phyloP scores from a whole-genome alignment of 2,329 filamentous ascomycete species.

The Didymella pomorum region DNA sequence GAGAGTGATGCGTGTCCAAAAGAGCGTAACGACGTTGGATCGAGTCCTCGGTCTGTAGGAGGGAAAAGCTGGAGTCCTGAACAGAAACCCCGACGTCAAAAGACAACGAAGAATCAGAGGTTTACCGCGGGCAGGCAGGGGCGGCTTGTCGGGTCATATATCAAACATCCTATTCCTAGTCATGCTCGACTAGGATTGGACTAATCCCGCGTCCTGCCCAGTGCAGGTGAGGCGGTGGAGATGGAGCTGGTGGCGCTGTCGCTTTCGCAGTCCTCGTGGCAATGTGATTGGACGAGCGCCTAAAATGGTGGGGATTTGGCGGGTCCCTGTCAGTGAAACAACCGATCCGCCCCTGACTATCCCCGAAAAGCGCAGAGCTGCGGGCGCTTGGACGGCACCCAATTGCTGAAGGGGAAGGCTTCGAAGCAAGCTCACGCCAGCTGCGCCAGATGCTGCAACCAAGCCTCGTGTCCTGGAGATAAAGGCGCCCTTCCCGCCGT shows the following conservation, averaged over 20 bases:
- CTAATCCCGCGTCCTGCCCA: slow-evolving; percentile 15
- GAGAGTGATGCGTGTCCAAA: slow-evolving; percentile 33
- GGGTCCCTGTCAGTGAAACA: slow-evolving; percentile 35
- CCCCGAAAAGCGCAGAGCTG: slow-evolving; percentile 21
- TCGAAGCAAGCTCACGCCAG: slow-evolving; percentile 20
- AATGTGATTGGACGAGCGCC: slow-evolving; percentile 30
- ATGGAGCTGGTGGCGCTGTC: slow-evolving; percentile 26
- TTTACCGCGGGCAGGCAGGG: slow-evolving; percentile 36
- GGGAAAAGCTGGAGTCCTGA: slow-evolving; percentile 27
- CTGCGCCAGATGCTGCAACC: slow-evolving; percentile 11
- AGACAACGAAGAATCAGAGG: slow-evolving; percentile 42
- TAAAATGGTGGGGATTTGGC: slow-evolving; percentile 25
- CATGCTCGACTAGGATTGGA: slow-evolving; percentile 31
- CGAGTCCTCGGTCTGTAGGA: slow-evolving; percentile 39
- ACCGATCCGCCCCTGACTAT: slow-evolving; percentile 40
- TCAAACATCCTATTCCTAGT: slow-evolving; percentile 32
- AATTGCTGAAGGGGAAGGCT: slow-evolving; percentile 18
- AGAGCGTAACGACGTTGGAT: slow-evolving; percentile 48
- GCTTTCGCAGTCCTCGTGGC: slow-evolving; percentile 20
- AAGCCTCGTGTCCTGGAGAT: slow-evolving; percentile 11
- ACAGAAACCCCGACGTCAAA: slow-evolving; percentile 40
- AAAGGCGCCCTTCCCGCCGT: slow-evolving; percentile 12
- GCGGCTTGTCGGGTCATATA: slow-evolving; percentile 45
- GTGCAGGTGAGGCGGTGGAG: slow-evolving; percentile 34
- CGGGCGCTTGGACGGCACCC: slow-evolving; percentile 19